These are phyloP conservation scores for Russula brevipes DNA, from an alignment of 768 basidiomycete genomes.

Conservation along the genomic window DNA sequence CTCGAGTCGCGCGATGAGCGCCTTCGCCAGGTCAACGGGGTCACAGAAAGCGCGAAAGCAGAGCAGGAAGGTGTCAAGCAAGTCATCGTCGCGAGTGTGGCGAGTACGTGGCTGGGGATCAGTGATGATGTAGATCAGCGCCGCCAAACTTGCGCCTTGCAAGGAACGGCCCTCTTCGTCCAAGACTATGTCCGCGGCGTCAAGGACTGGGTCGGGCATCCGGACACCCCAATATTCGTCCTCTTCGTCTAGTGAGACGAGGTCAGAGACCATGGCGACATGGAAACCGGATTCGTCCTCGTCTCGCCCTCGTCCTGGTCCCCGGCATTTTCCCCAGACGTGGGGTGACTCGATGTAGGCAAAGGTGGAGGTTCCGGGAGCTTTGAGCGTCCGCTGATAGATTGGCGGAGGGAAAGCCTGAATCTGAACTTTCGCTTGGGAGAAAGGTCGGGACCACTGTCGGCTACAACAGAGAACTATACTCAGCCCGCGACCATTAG, in stretches of 20 bases:
- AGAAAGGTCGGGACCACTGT: neutral
- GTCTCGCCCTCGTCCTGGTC: slow-evolving; percentile 5
- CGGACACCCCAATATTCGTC: slow-evolving; percentile 14
- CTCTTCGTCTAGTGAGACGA: neutral
- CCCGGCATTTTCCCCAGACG: neutral
- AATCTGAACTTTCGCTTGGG: slow-evolving; percentile 14
- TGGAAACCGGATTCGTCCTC: slow-evolving; percentile 15
- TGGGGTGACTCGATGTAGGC: neutral
- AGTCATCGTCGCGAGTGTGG: neutral
- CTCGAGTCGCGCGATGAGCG: slow-evolving; percentile 15
- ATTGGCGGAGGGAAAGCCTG: slow-evolving; percentile 10
- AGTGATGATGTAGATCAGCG: slow-evolving; percentile 11
- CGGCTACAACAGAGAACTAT: neutral
- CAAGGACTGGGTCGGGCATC: slow-evolving; percentile 10
- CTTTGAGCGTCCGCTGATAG: neutral
- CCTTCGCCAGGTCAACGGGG: slow-evolving; percentile 12
- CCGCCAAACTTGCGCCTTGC: slow-evolving; percentile 12
- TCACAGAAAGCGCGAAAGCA: slow-evolving; percentile 17
- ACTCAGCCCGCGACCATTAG: neutral
- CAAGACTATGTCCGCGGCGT: slow-evolving; percentile 4
- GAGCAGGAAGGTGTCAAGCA: slow-evolving; percentile 10
- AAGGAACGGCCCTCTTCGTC: neutral
- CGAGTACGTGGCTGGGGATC: slow-evolving; percentile 9
- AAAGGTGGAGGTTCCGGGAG: neutral
- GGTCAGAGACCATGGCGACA: slow-evolving; percentile 7